These are phyloP conservation scores for Pseudozyma pruni DNA, from an alignment of 1,284 basidiomycete genomes.

Conservation along the genomic window DNA sequence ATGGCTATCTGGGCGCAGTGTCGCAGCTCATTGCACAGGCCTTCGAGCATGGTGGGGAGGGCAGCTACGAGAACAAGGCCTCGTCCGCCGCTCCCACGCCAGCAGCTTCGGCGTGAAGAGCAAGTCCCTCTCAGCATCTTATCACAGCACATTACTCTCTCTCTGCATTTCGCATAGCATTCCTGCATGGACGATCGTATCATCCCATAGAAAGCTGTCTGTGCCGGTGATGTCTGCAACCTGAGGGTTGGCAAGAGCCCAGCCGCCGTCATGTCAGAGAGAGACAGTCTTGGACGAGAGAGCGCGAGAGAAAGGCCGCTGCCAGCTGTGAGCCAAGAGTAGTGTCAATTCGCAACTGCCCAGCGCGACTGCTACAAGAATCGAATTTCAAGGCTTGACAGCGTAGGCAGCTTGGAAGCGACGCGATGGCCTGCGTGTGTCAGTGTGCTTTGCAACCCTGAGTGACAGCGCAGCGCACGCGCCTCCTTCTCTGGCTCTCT, in stretches of 20 bases:
- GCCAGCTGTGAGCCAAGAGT: too few species aligned
- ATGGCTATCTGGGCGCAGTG: constrained; percentile 82
- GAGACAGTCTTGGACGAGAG: too few species aligned
- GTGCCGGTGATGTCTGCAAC: too few species aligned
- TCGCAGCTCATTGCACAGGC: constrained; percentile 62
- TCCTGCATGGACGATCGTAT: constrained; percentile 17
- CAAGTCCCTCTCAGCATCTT: background rate
- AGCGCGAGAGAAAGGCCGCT: too few species aligned
- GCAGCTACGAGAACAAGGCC: constrained; percentile 44
- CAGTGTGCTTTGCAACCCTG: constrained; percentile 9
- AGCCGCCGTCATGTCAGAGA: too few species aligned
- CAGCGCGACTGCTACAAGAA: constrained; percentile 7
- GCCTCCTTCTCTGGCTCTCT: constrained; percentile 9
- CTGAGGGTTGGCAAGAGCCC: too few species aligned
- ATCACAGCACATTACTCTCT: background rate
- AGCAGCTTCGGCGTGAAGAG: constrained; percentile 7
- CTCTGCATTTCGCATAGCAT: constrained; percentile 11
- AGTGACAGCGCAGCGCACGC: constrained; percentile 43
- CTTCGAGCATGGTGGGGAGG: constrained; percentile 57
- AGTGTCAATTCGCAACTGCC: background rate
- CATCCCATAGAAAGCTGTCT: background rate
- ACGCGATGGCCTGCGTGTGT: constrained; percentile 2
- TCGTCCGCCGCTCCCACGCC: constrained; percentile 1
- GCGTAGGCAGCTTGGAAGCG: too few species aligned
- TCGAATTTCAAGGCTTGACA: background rate